Evolutionary conservation across 306 rosid genomes (phyloP).

Genomic region (Trichosanthes truncata): DNA sequence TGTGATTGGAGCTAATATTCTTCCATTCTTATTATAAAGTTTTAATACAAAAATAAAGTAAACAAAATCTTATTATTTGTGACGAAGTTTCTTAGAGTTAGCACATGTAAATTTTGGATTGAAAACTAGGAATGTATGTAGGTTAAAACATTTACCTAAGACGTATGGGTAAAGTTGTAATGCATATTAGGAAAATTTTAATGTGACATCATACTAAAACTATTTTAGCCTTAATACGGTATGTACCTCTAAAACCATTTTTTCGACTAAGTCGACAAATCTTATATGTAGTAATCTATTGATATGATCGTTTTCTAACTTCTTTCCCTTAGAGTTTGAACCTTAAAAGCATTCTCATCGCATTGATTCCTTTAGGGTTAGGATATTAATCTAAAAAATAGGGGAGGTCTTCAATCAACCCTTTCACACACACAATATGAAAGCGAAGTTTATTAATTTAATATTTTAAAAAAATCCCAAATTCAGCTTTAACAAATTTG

Average conservation of each 20-base stretch:
- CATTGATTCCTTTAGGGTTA: neutral
- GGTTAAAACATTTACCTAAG: neutral
- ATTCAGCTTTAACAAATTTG: neutral
- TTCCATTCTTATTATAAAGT: neutral
- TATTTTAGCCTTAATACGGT: neutral
- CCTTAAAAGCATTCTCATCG: neutral
- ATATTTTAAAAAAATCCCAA: neutral
- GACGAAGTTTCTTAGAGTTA: neutral
- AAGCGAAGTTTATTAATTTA: too few species aligned
- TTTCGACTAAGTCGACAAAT: neutral
- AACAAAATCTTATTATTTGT: neutral
- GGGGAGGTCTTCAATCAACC: too few species aligned
- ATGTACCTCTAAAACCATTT: neutral
- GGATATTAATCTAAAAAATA: neutral
- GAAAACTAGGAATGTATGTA: neutral
- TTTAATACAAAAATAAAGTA: neutral
- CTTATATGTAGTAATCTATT: neutral
- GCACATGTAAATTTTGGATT: neutral
- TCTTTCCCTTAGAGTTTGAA: neutral
- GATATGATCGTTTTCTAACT: neutral
- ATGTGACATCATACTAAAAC: neutral
- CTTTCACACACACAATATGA: too few species aligned
- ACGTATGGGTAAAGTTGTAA: neutral
- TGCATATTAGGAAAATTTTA: neutral
- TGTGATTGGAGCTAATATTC: neutral